Evolutionary conservation across 1,284 basidiomycete genomes (phyloP), one percentile per base, ranked within the genome.

Genomic region (Cryptococcus maquisensis): DNA sequence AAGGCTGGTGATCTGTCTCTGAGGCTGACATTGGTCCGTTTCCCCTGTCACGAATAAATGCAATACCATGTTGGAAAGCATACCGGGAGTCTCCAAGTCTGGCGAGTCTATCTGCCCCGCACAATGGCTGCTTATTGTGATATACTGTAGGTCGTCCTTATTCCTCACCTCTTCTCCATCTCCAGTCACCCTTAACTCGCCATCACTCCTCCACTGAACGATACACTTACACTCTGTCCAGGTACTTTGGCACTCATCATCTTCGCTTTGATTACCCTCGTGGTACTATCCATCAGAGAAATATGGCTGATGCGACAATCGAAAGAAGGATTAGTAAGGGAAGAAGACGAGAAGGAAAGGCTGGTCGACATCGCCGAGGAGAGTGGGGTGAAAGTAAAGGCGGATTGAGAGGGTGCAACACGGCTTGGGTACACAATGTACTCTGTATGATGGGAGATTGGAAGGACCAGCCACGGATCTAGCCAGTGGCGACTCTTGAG

Each of bases 261-360:
- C 3, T 42, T 23, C 16, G 39, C 49, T 23, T 15, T 51, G 9
- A 16, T 46, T 16, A 23, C 39, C 4, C 42, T 57, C 43, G 24
- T 44, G 21, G 38, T 38, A 12, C 49, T 57, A 8, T 40, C 49
- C 12, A 49, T 54, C 24, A 47, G 52, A 24, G 56, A 57, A 26
- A 18, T 41, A 13, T 38, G 44, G 7, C 43, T 54, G 26, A 54
- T 57, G 13, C 8, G 43, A 23, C 43, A 32, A n/a, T 50, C 51
- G 6, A 23, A 36, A 35, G 42, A 38, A 16, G 23, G 40, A 8
- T 18, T 18, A 4, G 47, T 20, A 10, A 32, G 28, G 18, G 52
- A 53, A 16, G 35, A 51, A 28, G 39, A 38, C 21, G 56, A 57
- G 44, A 48, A 54, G 37, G 42, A 47, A 26, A 18, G 28, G 40